A percentile compares a stretch with the other conserved stretches of the same genome.
phyloP scores from a whole-genome alignment of 2,329 filamentous ascomycete species.

The Epichloe sibirici region DNA sequence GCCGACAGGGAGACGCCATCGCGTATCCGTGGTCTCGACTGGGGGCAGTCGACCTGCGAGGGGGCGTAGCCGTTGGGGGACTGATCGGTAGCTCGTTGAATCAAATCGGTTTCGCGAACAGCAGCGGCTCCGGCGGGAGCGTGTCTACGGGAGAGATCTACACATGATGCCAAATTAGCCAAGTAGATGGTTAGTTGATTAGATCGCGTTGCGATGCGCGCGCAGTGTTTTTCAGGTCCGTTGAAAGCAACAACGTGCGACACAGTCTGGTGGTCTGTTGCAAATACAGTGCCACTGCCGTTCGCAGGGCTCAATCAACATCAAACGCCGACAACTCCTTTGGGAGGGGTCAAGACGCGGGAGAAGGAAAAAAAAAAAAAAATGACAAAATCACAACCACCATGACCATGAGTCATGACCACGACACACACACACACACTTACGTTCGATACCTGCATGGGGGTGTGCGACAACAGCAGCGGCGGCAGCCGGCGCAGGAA shows the following conservation, averaged over 20 bases:
- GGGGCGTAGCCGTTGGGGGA: slow-evolving; percentile 55
- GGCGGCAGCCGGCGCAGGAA: background rate
- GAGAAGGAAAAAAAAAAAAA: too few species aligned
- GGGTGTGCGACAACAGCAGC: slow-evolving; percentile 5
- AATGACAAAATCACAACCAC: background rate
- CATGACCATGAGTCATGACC: background rate
- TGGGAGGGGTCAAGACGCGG: too few species aligned
- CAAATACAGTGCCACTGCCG: too few species aligned
- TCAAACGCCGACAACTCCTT: too few species aligned
- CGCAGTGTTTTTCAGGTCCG: too few species aligned
- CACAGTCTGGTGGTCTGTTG: too few species aligned
- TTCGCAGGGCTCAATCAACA: too few species aligned
- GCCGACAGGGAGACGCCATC: slow-evolving; percentile 47
- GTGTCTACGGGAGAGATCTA: background rate
- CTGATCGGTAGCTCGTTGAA: slow-evolving; percentile 17
- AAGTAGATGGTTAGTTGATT: too few species aligned
- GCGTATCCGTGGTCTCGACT: slow-evolving; percentile 56
- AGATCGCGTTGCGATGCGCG: too few species aligned
- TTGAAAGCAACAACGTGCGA: too few species aligned
- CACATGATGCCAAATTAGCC: too few species aligned
- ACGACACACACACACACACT: background rate
- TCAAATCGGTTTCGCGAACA: slow-evolving; percentile 7
- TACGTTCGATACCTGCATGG: slow-evolving; percentile 6
- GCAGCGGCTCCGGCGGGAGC: background rate
- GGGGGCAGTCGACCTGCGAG: slow-evolving; percentile 53